Evolutionary conservation across 73 alveolate species (phyloP), one percentile per base, ranked within the genome.

Genomic region (Paramecium primaurelia): DNA sequence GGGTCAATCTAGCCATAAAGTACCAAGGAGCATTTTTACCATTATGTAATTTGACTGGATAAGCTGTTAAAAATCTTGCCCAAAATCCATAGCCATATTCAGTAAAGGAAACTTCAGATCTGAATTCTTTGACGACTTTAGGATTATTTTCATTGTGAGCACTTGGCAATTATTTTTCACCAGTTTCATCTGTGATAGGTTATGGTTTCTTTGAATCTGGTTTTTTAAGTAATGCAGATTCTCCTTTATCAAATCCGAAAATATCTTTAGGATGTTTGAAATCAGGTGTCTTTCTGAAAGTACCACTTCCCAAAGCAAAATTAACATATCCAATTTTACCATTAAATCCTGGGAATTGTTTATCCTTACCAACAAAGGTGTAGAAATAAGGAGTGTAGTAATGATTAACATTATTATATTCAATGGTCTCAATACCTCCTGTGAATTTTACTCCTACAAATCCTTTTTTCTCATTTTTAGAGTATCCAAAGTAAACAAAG

Each of bases 311-410:
- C 30, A 47, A 30, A 47, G n/a, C 58, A 47, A 80, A 80, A 20
- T 47, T 80, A 11, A 80, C 91, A 47, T 26, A 80, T 44, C 77
- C 91, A 25, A 80, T 42, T 80, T 80, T 80, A 45, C 91, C 91
- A 80, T 80, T 80, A 22, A 80, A 80, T 26, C 91, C 91, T 80
- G 91, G 91, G 91, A 80, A 80, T 44, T 80, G n/a, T 54, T 80
- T 42, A 25, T 80, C 91, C 26, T 47, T 47, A 14, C 91, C 91
- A 44, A 80, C 30, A 28, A 45, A 80, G 8, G 58, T 80, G 28
- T 80, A 80, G 91, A 80, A 80, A 5, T 45, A 40, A 8, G 91
- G 91, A 45, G 73, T 44, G 58, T 80, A 80, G 18, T 80, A 80
- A 80, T 80, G 91, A 47, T 80, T 80, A 58, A 47, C 91, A 22